phyloP scores from a whole-genome alignment of 371 early-diverging fungal genomes.

The Apophysomyces elegans region DNA sequence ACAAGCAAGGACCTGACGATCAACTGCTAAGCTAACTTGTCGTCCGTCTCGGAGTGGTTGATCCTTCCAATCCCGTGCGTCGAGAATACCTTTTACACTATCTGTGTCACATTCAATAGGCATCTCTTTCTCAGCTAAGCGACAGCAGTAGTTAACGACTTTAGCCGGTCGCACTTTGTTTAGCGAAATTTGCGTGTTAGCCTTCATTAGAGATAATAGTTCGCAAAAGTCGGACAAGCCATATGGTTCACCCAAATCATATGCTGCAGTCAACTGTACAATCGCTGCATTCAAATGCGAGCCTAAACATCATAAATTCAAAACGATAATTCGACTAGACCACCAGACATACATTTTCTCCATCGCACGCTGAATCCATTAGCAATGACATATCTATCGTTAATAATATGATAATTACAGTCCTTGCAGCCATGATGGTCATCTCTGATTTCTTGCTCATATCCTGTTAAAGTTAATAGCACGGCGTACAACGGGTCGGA shows the following conservation, averaged over 20 bases:
- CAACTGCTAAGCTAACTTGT: neutral
- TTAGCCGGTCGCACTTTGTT: neutral
- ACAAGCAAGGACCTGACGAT: neutral
- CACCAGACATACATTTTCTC: constrained; percentile 12
- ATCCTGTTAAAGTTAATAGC: constrained; percentile 18
- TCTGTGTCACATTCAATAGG: neutral
- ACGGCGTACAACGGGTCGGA: constrained; percentile 23
- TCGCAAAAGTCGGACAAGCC: neutral
- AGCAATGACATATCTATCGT: constrained; percentile 22
- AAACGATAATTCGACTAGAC: neutral
- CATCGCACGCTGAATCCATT: constrained; percentile 43
- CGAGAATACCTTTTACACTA: neutral
- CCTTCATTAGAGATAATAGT: neutral
- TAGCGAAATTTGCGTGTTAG: neutral
- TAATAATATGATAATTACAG: constrained; percentile 25
- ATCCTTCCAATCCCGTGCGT: neutral
- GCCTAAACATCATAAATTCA: neutral
- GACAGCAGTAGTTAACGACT: neutral
- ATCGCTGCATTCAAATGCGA: neutral
- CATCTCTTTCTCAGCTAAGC: neutral
- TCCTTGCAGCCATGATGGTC: constrained; percentile 20
- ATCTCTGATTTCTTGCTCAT: constrained; percentile 18
- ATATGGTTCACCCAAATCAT: neutral
- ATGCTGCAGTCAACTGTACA: neutral
- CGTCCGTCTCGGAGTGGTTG: neutral